phyloP scores from a whole-genome alignment of 2,329 filamentous ascomycete species.

The Aspergillus brasiliensis region DNA sequence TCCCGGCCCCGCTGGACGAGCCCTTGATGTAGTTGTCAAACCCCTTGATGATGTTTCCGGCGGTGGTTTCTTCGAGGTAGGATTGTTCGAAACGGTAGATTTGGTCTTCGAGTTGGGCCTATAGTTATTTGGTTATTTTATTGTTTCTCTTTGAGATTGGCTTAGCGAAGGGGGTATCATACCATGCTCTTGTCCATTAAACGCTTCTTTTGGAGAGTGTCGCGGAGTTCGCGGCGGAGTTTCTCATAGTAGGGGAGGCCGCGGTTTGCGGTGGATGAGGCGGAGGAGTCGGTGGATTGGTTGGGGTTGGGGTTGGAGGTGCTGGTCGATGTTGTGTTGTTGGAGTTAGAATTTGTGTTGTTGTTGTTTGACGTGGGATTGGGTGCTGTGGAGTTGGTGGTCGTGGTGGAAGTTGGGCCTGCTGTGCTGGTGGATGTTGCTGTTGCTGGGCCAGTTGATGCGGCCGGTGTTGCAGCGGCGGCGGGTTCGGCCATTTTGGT shows the following conservation, averaged over 20 bases:
- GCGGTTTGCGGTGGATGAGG: conserved; percentile 34
- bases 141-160: no score
- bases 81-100: conserved; percentile 82
- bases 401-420: conserved; percentile 21
- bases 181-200: conserved; percentile 64
- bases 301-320: conserved; percentile 26
- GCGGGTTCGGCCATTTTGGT: conserved; percentile 46
- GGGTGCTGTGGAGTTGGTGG: conserved; percentile 22
- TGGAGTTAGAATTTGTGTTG: conserved; percentile 19
- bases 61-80: conserved; percentile 85
- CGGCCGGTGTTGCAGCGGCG: conserved; percentile 31
- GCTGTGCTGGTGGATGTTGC: conserved; percentile 21
- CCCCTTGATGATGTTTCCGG: conserved; percentile 93
- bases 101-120: conserved; percentile 71
- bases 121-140: no score
- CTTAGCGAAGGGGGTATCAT: conserved; percentile 24
- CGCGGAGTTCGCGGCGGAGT: conserved; percentile 66
- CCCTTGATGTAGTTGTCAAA: conserved; percentile 99
- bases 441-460: conserved; percentile 22
- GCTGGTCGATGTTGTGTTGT: conserved; percentile 13
- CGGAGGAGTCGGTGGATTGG: conserved; percentile 21
- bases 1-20: conserved; percentile 55
- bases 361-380: conserved; percentile 18
- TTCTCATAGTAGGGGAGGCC: conserved; percentile 71
- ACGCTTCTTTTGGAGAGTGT: conserved; percentile 67